Percentiles rank a stretch among this genome's conserved stretches.
Evolutionary conservation across 305 asterid genomes (phyloP).

Genomic region (Ruellia speciosa): DNA sequence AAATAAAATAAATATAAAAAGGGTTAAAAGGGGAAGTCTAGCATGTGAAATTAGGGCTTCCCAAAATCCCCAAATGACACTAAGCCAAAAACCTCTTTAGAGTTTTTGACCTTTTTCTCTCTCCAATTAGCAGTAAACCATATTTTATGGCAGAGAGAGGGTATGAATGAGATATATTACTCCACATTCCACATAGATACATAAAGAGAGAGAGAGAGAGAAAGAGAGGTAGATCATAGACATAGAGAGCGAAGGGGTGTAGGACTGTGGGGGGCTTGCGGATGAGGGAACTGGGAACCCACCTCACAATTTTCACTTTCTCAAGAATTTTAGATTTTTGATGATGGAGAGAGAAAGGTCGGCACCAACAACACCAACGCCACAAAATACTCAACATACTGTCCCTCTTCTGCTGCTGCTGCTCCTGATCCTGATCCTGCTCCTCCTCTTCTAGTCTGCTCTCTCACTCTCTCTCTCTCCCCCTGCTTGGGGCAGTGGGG

Average conservation of each 20-base stretch:
- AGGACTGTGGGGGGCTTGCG: not conserved
- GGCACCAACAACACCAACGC: not conserved
- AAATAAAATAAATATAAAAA: not conserved
- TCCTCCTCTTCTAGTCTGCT: not conserved
- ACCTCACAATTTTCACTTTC: constrained; percentile 6
- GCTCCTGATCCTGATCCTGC: not conserved
- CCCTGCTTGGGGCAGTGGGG: not conserved
- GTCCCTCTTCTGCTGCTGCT: constrained; percentile 1
- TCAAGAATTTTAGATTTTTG: not conserved
- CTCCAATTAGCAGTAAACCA: constrained; percentile 5
- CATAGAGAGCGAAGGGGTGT: not conserved
- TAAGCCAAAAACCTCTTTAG: not conserved
- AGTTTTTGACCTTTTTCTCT: not conserved
- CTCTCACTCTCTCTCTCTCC: not conserved
- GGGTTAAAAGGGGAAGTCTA: not conserved
- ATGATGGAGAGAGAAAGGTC: constrained; percentile 9
- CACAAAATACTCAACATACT: not conserved
- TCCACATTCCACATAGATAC: no score
- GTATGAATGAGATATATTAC: no score
- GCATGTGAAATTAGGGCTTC: constrained; percentile 13
- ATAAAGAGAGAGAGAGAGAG: not conserved
- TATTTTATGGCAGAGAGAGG: not conserved
- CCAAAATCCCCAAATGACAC: not conserved
- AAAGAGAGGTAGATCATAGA: not conserved
- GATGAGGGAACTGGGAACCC: constrained; percentile 4